phyloP scores from a whole-genome alignment of 148 eudicot genomes.

The Nyssa sinensis region DNA sequence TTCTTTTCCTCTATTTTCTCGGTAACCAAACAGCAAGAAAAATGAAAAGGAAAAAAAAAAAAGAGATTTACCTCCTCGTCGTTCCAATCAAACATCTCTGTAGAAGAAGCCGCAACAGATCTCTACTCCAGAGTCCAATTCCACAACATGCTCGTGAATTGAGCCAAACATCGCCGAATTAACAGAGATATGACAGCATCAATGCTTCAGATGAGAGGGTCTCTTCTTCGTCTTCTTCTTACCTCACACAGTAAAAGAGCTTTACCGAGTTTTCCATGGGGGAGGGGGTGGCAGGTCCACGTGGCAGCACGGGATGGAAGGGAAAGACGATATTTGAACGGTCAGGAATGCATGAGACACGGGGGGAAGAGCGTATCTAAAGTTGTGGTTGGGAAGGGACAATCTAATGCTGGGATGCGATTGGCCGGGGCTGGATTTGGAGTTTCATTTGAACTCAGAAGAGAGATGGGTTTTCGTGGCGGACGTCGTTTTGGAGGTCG shows the following conservation, averaged over 20 bases:
- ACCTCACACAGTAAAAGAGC: background rate
- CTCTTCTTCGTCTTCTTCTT: too few relatives aligned
- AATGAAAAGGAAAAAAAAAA: too few relatives aligned
- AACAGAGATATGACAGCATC: background rate
- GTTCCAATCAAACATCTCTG: constrained; percentile 86
- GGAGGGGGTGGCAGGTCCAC: background rate
- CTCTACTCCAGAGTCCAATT: constrained; percentile 4
- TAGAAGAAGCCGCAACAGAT: constrained; percentile 25
- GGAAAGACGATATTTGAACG: background rate
- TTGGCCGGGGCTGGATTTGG: background rate
- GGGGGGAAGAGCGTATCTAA: background rate
- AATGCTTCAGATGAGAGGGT: too few relatives aligned
- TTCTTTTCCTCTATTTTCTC: background rate
- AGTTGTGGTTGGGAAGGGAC: constrained; percentile 17
- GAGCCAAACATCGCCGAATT: constrained; percentile 21
- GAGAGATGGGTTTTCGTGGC: too few relatives aligned
- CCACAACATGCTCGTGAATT: constrained; percentile 23
- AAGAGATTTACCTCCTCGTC: constrained; percentile 83
- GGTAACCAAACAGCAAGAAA: background rate
- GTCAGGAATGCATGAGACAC: background rate
- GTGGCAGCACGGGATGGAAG: constrained; percentile 1
- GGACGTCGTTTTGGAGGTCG: too few relatives aligned
- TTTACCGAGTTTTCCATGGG: background rate
- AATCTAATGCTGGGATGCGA: background rate
- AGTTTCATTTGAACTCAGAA: constrained; percentile 1